phyloP scores from a whole-genome alignment of 2,329 filamentous ascomycete genomes.

The Ampelomyces quisqualis region DNA sequence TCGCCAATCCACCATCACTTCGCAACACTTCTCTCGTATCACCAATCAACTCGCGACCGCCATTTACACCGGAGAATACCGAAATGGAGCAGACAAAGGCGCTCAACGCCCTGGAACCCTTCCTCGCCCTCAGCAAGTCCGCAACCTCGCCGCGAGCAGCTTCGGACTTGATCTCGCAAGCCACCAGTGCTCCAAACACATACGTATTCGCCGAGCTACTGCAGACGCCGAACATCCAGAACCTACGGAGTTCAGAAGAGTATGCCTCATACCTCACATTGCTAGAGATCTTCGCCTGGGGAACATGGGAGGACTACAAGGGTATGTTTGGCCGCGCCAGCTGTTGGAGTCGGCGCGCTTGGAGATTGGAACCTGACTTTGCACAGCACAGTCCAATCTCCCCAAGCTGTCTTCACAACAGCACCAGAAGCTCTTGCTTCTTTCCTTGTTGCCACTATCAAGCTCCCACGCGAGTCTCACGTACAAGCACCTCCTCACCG shows the following conservation, averaged over 20 bases:
- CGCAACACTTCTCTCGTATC: neutral
- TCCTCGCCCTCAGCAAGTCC: constrained; percentile 82
- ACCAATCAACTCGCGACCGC: neutral
- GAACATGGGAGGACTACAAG: constrained; percentile 79
- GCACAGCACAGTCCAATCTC: constrained; percentile 53
- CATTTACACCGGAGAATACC: too few species aligned
- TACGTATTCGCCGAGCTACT: constrained; percentile 96
- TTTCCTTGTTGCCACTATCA: constrained; percentile 82
- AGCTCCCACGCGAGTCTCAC: constrained; percentile 64
- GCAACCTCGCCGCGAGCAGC: constrained; percentile 81
- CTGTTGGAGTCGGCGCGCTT: neutral
- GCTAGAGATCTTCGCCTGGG: constrained; percentile 88
- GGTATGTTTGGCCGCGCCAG: constrained; percentile 47
- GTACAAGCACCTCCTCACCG: constrained; percentile 67
- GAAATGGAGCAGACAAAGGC: constrained; percentile 71
- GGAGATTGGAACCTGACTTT: constrained; percentile 4
- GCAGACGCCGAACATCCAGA: constrained; percentile 73
- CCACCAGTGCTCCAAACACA: constrained; percentile 84
- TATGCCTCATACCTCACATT: constrained; percentile 65
- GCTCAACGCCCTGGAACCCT: constrained; percentile 71
- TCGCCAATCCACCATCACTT: constrained; percentile 1
- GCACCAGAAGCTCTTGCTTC: constrained; percentile 80
- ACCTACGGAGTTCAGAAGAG: constrained; percentile 64
- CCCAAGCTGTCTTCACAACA: constrained; percentile 73
- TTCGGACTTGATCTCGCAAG: constrained; percentile 81